Evolutionary conservation across 192 early-diverging fungal genomes (phyloP), one percentile per base, ranked within the genome.

Genomic region (Chytriomyces confervae): DNA sequence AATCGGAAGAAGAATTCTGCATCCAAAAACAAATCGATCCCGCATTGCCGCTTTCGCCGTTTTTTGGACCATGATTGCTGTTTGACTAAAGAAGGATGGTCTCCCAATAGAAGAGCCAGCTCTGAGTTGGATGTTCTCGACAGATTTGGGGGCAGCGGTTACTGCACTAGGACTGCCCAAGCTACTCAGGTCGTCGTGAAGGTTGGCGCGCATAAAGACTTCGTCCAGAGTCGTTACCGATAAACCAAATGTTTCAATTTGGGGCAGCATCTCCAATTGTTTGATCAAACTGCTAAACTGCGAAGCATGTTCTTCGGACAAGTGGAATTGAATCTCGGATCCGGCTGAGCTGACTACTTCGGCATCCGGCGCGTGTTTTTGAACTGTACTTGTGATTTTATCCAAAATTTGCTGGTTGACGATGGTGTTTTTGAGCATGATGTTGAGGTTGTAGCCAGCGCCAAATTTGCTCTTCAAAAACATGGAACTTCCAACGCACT

Each of bases 381-480:
- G 76, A 16, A 11, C 45, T 72, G 70, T 6, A 64, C 71, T 1
- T 79, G 66, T 46, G 78, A 80, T 50, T 77, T 77, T 27, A 66
- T 81, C 7, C 36, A 36, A 4, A 36, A 36, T 36, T 36, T 36
- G 36, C 36, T 36, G 36, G 36, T 36, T 36, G 60, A 62, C 29
- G 73, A 83, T 50, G 0, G 18, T 23, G 2, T 20, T 27, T 11
- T 20, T 36, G 23, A 64, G 13, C 11, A 64, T 36, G n/a, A 91
- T 50, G 63, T 63, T 80, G 20, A 91, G 72, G 2, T 72, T 75
- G 81, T 91, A 92, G 0, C 91, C 91, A 23, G 81, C 49, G n/a
- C 89, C 89, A 77, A 89, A 87, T 50, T 82, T 73, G 36, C 77
- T 76, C 64, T 91, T 92, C 61, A 92, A 75, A 61, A 88, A 91